Evolutionary conservation across 2,329 filamentous ascomycete species (phyloP), one percentile per base, ranked within the genome.

Genomic region (Tolypocladium inflatum): DNA sequence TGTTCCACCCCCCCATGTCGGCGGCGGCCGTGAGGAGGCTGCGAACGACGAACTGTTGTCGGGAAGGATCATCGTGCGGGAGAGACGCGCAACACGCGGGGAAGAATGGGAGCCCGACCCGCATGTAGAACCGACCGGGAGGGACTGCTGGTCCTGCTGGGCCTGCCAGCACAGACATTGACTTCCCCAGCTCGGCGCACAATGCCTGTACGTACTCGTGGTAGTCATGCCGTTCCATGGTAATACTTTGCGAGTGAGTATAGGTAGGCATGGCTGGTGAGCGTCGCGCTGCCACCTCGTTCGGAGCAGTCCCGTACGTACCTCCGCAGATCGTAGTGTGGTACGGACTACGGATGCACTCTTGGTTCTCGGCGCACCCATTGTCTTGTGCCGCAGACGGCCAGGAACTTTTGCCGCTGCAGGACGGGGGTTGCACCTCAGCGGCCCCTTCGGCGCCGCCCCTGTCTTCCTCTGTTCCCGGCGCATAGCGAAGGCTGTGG

Each of bases 381-480:
- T n/a, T 43, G 41, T 45, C 33, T 10, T 21, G 54, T 45, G 39
- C 39, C 54, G 54, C 54, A 55, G 41, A 23, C 19, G 11, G 39
- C 10, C 39, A 59, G 63, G 63, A 63, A 65, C 63, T 63, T 65
- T 65, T 65, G 63, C 60, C 51, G 39, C 50, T 56, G 59, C 52
- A 59, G 54, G 26, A 42, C 60, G 54, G 58, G 58, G 63, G 55
- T 61, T 61, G 58, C 62, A 62, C 19, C 61, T 55, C 26, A 57
- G 54, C 57, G 56, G 56, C 58, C 58, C 52, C 56, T 53, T 43
- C 42, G 56, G 38, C 21, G 50, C 37, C 41, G 54, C 55, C 45
- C 56, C 45, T 58, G 59, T 53, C 57, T 48, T 55, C 35, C 30
- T 54, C 41, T 23, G 43, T 45, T 26, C 26, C 17, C 26, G 7